Conservation (phyloP, 306 rosid species). For the Potentilla sterilis region DNA sequence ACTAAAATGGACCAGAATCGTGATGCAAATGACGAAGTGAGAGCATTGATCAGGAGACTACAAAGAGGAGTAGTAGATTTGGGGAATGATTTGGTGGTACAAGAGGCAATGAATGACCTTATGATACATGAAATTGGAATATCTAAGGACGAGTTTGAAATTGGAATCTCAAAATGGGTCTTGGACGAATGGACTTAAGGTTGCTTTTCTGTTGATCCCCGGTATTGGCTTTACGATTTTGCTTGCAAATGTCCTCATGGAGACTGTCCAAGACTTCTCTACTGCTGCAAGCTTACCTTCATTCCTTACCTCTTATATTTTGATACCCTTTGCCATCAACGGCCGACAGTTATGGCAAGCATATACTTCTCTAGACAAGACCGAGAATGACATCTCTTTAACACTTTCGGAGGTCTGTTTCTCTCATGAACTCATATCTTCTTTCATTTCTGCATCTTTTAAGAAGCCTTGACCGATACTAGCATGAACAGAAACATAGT, state of each 20-base stretch:
- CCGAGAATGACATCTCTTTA: constrained; percentile 32
- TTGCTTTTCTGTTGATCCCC: constrained; percentile 24
- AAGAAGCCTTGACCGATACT: not conserved
- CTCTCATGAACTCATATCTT: not conserved
- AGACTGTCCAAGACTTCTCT: constrained; percentile 20
- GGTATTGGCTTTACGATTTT: constrained; percentile 26
- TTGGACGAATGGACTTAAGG: constrained; percentile 30
- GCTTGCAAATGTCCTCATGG: constrained; percentile 33
- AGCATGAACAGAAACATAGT: not conserved
- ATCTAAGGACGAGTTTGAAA: constrained; percentile 26
- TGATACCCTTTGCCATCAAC: constrained; percentile 36
- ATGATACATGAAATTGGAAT: constrained; percentile 22
- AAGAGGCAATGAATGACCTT: constrained; percentile 26
- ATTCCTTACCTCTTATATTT: constrained; percentile 29
- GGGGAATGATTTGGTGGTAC: constrained; percentile 17
- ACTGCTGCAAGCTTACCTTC: constrained; percentile 35
- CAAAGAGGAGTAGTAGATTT: constrained; percentile 26
- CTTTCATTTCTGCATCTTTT: not conserved
- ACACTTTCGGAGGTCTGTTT: constrained; percentile 40
- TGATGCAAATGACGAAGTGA: constrained; percentile 20
- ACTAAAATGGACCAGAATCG: constrained; percentile 25
- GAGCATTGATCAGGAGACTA: constrained; percentile 30
- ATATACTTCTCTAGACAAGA: constrained; percentile 29
- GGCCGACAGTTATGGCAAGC: constrained; percentile 15
- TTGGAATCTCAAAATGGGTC: constrained; percentile 39